Base-by-base conservation (phyloP, 2,329 filamentous ascomycete species). In the Neoarthrinium moseri region DNA sequence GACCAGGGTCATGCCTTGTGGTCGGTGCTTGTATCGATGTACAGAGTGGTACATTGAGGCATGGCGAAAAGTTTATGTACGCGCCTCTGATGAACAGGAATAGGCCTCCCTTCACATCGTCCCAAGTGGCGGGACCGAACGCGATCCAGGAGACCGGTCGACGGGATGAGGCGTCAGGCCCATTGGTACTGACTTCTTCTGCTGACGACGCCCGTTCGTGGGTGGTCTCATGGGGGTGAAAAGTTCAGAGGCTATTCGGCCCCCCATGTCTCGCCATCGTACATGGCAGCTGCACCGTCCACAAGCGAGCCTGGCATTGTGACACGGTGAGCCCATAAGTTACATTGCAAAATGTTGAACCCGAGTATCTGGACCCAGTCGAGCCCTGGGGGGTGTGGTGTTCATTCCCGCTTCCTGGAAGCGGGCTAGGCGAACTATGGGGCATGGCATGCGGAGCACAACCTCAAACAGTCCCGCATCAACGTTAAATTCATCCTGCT, bases 101-200 rank as follows among this genome's bases (percentile, higher is more conserved):
- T 23, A 22, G 23, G 26, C 27, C 18, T 43, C 18, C 20, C 29
- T 17, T 21, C 17, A 22, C 17, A 22, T 24, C 20, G 18, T 17
- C 18, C 22, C 12, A 33, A 29, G 26, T 24, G 22, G 27, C 39
- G 29, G 26, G 29, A 32, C 33, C 18, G 18, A 43, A 43, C 29
- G 39, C 20, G 27, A 20, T 43, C 39, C 39, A 43, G 29, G 18
- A 33, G 29, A 43, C 39, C 39, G 39, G 39, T 43, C 39, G 15
- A 30, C 33, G 39, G 39, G 20, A 43, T 34, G 13, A 22, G 22
- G 23, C 13, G 38, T 15, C 23, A 17, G 38, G n/a, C 26, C 26
- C 23, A 30, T 15, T 30, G 23, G 23, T 17, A 35, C 32, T 35
- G 32, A 7, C 10, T 12, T 35, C n/a, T n/a, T n/a, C n/a, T n/a